Conservation (phyloP, 192 early-diverging fungal genomes). For the Backusella morwellensis region DNA sequence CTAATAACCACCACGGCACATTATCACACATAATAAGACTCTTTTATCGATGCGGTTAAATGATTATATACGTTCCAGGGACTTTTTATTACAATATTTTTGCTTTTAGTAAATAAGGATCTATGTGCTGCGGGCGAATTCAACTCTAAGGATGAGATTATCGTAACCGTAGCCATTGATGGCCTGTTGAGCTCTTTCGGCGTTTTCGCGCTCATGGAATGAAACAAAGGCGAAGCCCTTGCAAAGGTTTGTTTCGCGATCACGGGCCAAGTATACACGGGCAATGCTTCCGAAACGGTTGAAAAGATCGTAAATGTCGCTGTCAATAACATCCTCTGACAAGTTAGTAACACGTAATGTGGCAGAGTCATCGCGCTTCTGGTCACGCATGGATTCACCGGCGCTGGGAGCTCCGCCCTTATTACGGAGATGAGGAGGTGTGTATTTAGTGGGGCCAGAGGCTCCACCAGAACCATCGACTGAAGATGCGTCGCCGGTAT, state of each 20-base stretch:
- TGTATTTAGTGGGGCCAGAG: slow-evolving; percentile 63
- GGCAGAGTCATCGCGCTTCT: slow-evolving; percentile 65
- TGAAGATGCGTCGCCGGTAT: slow-evolving; percentile 21
- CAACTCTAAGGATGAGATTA: slow-evolving; percentile 89
- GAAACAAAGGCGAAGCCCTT: slow-evolving; percentile 97
- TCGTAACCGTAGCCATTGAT: slow-evolving; percentile 97
- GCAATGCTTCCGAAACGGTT: slow-evolving; percentile 79
- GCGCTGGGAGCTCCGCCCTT: slow-evolving; percentile 37
- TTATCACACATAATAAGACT: not conserved
- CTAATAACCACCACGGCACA: no score
- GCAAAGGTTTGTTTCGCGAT: slow-evolving; percentile 82
- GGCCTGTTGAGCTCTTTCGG: slow-evolving; percentile 78
- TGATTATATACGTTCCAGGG: not conserved
- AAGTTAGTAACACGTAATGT: slow-evolving; percentile 94
- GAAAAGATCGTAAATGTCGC: slow-evolving; percentile 88
- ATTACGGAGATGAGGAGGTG: slow-evolving; percentile 86
- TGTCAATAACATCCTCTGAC: slow-evolving; percentile 89
- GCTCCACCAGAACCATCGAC: not conserved
- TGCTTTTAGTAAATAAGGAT: not conserved
- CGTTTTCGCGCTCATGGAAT: slow-evolving; percentile 78
- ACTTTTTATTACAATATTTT: slow-evolving; percentile 1
- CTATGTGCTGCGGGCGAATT: slow-evolving; percentile 51
- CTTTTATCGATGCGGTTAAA: not conserved
- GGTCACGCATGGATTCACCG: slow-evolving; percentile 46
- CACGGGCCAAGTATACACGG: slow-evolving; percentile 84